Percentiles rank a stretch among this genome's conserved stretches.
These are phyloP conservation scores for Scutellaria baicalensis DNA, from an alignment of 257 asterid species.

Conservation along the genomic window DNA sequence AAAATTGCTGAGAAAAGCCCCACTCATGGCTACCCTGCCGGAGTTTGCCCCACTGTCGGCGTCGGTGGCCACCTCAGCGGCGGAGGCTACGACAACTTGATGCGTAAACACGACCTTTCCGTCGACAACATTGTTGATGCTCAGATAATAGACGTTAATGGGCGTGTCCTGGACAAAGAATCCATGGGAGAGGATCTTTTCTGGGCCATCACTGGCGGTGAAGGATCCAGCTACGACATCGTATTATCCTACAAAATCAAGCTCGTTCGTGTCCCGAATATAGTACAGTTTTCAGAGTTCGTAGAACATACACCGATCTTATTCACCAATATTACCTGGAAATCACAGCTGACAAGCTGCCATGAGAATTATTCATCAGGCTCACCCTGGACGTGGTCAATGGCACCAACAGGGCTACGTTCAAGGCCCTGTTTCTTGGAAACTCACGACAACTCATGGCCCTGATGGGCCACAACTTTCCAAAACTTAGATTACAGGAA, in stretches of 20 bases:
- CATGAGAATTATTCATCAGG: constrained; percentile 30
- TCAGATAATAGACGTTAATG: constrained; percentile 32
- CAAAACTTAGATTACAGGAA: constrained; percentile 32
- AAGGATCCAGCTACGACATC: constrained; percentile 47
- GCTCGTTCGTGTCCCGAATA: constrained; percentile 24
- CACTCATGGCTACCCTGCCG: constrained; percentile 38
- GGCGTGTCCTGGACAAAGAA: constrained; percentile 28
- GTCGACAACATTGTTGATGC: constrained; percentile 47
- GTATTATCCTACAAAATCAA: constrained; percentile 38
- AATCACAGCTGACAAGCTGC: constrained; percentile 24
- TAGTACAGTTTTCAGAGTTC: constrained; percentile 30
- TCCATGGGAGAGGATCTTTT: constrained; percentile 58
- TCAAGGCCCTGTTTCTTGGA: constrained; percentile 39
- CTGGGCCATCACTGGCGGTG: constrained; percentile 60
- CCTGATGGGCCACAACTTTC: constrained; percentile 21
- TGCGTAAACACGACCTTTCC: constrained; percentile 49
- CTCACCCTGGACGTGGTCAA: constrained; percentile 24
- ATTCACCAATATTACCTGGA: constrained; percentile 26
- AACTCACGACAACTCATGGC: constrained; percentile 27
- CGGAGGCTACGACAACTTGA: constrained; percentile 50
- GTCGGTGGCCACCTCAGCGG: constrained; percentile 60
- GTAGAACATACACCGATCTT: constrained; percentile 18
- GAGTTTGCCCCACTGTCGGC: constrained; percentile 51
- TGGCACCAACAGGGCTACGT: constrained; percentile 32
- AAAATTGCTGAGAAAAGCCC: constrained; percentile 32